A percentile compares a stretch with the other conserved stretches of the same genome.
Conservation (phyloP, 2,329 filamentous ascomycete species). For the Hypoxylon sp. region DNA sequence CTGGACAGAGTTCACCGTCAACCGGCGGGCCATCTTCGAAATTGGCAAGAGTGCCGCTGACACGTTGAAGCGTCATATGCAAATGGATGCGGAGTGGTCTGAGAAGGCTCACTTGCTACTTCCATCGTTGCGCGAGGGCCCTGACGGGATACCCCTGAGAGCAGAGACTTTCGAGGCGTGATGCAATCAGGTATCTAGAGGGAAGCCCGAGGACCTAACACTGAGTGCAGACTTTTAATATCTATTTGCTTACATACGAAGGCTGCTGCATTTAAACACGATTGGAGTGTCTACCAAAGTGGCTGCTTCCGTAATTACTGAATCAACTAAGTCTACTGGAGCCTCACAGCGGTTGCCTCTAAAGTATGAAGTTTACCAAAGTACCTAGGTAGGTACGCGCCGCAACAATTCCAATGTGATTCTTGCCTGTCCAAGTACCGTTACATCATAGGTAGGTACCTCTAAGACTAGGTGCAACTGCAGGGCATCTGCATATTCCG, state of each 20-base stretch:
- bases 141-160: constrained; percentile 12
- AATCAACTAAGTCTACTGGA: no score
- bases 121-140: constrained; percentile 21
- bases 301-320: no score
- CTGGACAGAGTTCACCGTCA: constrained; percentile 63
- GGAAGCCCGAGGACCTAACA: background rate
- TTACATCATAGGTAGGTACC: no score
- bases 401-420: no score
- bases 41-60: constrained; percentile 51
- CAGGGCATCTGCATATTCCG: no score
- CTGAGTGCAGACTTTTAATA: background rate
- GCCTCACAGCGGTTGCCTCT: no score
- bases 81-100: constrained; percentile 40
- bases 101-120: constrained; percentile 28
- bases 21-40: constrained; percentile 52
- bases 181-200: background rate
- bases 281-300: no score
- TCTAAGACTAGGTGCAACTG: no score
- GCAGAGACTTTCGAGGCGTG: background rate
- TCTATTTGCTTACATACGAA: background rate
- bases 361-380: no score
- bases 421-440: no score
- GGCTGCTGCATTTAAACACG: no score
- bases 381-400: no score
- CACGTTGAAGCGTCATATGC: constrained; percentile 38